phyloP scores from a whole-genome alignment of 129 eudicot genomes.

The Escallonia rubra region DNA sequence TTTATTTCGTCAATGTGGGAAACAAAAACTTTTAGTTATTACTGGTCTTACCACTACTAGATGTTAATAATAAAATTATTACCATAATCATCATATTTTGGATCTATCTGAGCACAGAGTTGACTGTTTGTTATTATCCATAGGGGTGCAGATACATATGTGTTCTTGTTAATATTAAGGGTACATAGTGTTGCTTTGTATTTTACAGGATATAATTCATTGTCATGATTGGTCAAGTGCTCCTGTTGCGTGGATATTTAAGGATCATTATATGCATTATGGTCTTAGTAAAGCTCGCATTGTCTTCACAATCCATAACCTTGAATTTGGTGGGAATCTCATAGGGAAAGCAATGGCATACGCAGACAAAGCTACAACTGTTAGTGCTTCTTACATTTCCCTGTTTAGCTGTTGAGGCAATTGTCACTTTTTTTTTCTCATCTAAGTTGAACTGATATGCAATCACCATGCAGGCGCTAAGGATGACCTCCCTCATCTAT shows the following conservation, averaged over 20 bases:
- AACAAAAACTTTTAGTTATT: too few relatives aligned
- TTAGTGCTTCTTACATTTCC: constrained; percentile 22
- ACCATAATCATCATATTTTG: too few relatives aligned
- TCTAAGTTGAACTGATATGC: not conserved
- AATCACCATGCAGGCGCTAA: too few relatives aligned
- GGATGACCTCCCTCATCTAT: too few relatives aligned
- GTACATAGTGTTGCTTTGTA: constrained; percentile 10
- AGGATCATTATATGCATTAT: constrained; percentile 77
- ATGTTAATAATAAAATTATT: too few relatives aligned
- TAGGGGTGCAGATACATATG: too few relatives aligned
- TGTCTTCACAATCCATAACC: constrained; percentile 96
- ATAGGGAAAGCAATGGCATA: constrained; percentile 80
- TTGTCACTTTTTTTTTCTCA: not conserved
- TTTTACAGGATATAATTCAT: constrained; percentile 82
- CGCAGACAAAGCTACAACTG: constrained; percentile 97
- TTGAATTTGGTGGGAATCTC: constrained; percentile 79
- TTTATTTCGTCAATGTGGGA: too few relatives aligned
- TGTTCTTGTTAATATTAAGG: constrained; percentile 6
- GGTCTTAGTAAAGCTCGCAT: constrained; percentile 84
- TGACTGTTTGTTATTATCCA: too few relatives aligned
- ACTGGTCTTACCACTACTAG: too few relatives aligned
- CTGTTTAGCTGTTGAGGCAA: not conserved
- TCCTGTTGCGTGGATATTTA: constrained; percentile 96
- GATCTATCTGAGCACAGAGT: too few relatives aligned
- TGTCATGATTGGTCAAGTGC: constrained; percentile 99